Evolutionary conservation across 345 rosid species (phyloP).

Genomic region (Moricandia moricandioides): DNA sequence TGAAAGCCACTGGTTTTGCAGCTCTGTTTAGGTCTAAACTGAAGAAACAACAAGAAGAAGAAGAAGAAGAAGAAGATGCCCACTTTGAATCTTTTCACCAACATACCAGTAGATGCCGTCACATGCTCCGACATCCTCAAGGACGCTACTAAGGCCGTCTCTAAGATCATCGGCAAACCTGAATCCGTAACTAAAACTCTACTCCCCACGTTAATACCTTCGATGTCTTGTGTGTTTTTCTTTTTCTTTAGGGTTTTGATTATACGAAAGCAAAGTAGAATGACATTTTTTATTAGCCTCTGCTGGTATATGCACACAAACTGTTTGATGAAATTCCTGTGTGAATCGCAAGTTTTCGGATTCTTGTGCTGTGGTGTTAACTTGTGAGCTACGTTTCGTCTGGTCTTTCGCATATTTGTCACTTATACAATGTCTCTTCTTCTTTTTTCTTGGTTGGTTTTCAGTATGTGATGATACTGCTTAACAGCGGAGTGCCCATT

Average conservation of each 20-base stretch:
- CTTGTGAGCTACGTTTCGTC: background rate
- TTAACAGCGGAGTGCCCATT: constrained; percentile 83
- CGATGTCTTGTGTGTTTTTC: background rate
- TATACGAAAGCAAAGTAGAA: background rate
- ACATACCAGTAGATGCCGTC: constrained; percentile 86
- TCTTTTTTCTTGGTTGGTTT: background rate
- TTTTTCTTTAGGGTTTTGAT: background rate
- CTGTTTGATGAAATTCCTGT: constrained; percentile 22
- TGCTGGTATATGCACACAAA: background rate
- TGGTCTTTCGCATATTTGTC: background rate
- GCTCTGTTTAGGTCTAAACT: background rate
- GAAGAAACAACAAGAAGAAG: constrained; percentile 2
- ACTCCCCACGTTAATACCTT: background rate
- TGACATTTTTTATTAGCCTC: background rate
- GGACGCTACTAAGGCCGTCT: constrained; percentile 83
- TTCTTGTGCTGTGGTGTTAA: constrained; percentile 10
- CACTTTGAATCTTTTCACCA: constrained; percentile 74
- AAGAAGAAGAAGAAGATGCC: constrained; percentile 61
- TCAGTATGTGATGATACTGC: constrained; percentile 89
- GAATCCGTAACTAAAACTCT: constrained; percentile 57
- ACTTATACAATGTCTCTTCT: background rate
- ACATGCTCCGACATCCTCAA: constrained; percentile 78
- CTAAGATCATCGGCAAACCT: constrained; percentile 91
- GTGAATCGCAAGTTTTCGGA: background rate
- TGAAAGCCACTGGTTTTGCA: background rate